Conservation (phyloP, 2,329 filamentous ascomycete species). For the Fusarium denticulatum region DNA sequence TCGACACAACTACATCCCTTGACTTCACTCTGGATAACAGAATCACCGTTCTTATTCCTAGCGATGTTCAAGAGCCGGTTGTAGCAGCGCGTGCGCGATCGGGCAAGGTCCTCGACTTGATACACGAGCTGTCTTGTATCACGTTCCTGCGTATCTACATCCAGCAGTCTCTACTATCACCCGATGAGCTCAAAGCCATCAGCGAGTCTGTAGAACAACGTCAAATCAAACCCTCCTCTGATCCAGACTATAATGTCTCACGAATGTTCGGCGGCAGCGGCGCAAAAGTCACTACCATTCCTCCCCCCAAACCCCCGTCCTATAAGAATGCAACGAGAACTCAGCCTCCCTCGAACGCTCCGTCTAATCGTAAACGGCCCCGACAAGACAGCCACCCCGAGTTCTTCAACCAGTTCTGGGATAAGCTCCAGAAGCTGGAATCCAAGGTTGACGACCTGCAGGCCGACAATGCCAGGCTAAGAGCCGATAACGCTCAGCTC, state of each 20-base stretch:
- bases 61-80: neutral
- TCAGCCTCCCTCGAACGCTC: neutral
- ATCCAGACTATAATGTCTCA: neutral
- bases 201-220: neutral
- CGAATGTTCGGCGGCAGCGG: neutral
- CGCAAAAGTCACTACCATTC: neutral
- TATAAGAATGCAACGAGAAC: neutral
- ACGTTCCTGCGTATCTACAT: neutral
- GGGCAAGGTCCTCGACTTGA: constrained; percentile 3
- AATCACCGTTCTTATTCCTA: constrained; percentile 7
- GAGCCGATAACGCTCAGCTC: neutral
- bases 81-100: constrained; percentile 1
- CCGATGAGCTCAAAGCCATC: neutral
- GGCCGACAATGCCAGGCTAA: constrained; percentile 1
- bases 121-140: neutral
- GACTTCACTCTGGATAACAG: neutral
- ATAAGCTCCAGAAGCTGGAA: constrained; percentile 14
- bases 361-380: neutral
- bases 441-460: constrained; percentile 4
- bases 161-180: neutral
- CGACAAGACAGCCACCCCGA: constrained; percentile 10
- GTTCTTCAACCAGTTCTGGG: neutral
- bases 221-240: neutral
- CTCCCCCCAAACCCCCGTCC: neutral
- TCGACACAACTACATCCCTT: neutral